Base-by-base conservation (phyloP, 2,329 filamentous ascomycete species). In the Bertia moriformis region DNA sequence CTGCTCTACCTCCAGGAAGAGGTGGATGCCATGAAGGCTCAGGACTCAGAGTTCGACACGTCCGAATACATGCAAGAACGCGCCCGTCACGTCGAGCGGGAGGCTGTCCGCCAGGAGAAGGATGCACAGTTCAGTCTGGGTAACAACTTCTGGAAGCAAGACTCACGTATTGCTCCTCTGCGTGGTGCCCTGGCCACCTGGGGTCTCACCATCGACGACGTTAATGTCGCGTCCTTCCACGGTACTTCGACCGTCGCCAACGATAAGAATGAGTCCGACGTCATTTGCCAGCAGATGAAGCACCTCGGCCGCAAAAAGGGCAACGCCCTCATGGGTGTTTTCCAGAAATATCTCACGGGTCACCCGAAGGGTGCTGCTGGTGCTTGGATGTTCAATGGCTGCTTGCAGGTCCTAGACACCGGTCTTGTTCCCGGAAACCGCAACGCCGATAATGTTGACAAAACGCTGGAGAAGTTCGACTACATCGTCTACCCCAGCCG, bases 341-440 rank as follows among this genome's bases (percentile, higher is more conserved):
- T 96, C 83, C 91, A 98, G 66, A 98, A 98, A 65, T 96, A 93
- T 61, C 78, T 98, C 44, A 98, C 93, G 40, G 91, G 91, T 61
- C 91, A 98, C 59, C 91, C 91, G 53, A 98, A 98, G 78, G 91
- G 91, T 79, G 89, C 91, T 52, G 91, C 91, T 43, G 91, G 91
- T 69, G 91, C 89, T 38, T 98, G 91, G 88, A 98, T 98, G 91
- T 79, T 98, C 73, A 98, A 98, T 69, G 91, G 91, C 48, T 91
- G 85, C 59, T 67, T 98, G 58, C 91, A 98, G 61, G 86, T 95
- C 36, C 75, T 98, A 51, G 93, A 96, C 69, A 81, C 73, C 39
- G 91, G 91, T 54, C 69, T 98, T 38, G 89, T 98, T 18, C 91
- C 91, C 13, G 91, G 91, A 43, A 98, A 98, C 67, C 83, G 88